Evolutionary conservation across 768 basidiomycete species (phyloP).

Genomic region (Hericium rajendrae): DNA sequence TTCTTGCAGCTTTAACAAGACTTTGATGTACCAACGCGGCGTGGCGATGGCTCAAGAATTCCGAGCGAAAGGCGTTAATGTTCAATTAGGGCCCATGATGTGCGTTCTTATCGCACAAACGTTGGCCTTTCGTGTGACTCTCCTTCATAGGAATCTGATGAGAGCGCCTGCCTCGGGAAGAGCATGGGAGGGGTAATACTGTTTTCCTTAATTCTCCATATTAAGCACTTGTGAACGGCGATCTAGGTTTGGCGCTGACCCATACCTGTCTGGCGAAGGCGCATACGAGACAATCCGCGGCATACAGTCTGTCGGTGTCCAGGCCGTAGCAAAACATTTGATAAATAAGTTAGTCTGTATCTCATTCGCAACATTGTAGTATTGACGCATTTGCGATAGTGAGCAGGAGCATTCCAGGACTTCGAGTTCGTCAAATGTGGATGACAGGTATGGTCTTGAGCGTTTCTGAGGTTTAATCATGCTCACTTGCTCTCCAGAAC

Average conservation of each 20-base stretch:
- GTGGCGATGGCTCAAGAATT: constrained; percentile 58
- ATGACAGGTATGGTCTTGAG: constrained; percentile 11
- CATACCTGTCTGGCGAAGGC: constrained; percentile 23
- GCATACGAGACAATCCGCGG: constrained; percentile 23
- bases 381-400: constrained; percentile 1
- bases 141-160: neutral
- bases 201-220: neutral
- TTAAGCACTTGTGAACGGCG: neutral
- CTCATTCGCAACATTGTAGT: neutral
- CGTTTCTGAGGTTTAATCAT: neutral
- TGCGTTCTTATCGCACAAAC: neutral
- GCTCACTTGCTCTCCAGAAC: no score
- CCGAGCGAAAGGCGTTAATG: constrained; percentile 53
- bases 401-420: constrained; percentile 16
- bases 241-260: constrained; percentile 17
- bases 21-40: constrained; percentile 55
- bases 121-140: neutral
- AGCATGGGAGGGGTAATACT: neutral
- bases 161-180: neutral
- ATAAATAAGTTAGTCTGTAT: constrained; percentile 6
- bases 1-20: constrained; percentile 34
- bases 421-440: constrained; percentile 15
- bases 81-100: constrained; percentile 22
- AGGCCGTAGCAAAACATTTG: constrained; percentile 16
- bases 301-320: constrained; percentile 22